Percentiles rank a stretch among this genome's conserved stretches.
phyloP scores from a whole-genome alignment of 2,329 filamentous ascomycete species.

The Fusarium sp. region DNA sequence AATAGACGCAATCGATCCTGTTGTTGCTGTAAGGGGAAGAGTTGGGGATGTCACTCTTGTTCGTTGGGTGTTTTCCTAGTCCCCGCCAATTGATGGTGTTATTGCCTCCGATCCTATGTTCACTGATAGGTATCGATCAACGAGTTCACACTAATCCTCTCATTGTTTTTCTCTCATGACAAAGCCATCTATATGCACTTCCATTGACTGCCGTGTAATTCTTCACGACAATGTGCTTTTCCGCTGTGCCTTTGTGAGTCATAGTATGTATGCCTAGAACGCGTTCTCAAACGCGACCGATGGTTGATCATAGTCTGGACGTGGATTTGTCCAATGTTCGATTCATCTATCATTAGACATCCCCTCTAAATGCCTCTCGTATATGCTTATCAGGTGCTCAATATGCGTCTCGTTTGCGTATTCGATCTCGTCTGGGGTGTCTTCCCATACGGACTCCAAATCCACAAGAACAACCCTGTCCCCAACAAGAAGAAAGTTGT shows the following conservation, averaged over 20 bases:
- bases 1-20: background rate
- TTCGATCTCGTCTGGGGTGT: background rate
- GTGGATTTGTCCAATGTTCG: background rate
- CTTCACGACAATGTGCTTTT: background rate
- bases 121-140: background rate
- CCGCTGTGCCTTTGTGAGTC: background rate
- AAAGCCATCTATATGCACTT: background rate
- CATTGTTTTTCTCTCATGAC: background rate
- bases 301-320: background rate
- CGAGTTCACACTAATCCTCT: background rate
- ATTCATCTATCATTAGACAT: background rate
- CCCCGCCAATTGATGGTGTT: background rate
- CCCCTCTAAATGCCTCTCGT: background rate
- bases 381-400: background rate
- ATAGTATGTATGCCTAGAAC: background rate
- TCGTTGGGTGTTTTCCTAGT: background rate
- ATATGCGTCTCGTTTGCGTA: background rate
- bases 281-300: background rate
- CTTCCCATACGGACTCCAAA: background rate
- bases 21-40: background rate
- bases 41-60: background rate
- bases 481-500: slow-evolving; percentile 1
- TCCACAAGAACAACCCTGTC: background rate
- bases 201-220: background rate
- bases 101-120: background rate